Evolutionary conservation across 2,329 filamentous ascomycete genomes (phyloP).

Genomic region (Cercospora citrullina): DNA sequence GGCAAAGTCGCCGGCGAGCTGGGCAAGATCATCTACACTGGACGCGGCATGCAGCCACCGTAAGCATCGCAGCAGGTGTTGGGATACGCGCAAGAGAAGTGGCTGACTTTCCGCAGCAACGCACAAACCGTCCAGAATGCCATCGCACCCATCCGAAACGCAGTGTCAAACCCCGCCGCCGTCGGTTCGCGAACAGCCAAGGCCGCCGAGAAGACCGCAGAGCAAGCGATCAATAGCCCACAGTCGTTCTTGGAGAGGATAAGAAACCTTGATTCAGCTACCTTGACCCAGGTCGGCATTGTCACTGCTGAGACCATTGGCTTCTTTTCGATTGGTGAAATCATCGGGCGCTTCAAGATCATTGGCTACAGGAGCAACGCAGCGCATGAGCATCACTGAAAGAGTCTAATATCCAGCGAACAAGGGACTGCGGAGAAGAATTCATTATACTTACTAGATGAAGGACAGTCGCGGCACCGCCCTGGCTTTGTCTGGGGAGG

Average conservation of each 20-base stretch:
- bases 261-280: constrained; percentile 69
- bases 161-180: constrained; percentile 66
- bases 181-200: constrained; percentile 47
- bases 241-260: constrained; percentile 57
- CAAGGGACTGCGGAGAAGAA: not conserved
- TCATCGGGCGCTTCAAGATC: constrained; percentile 92
- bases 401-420: constrained; percentile 3
- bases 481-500: constrained; percentile 9
- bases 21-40: constrained; percentile 79
- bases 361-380: constrained; percentile 68
- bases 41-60: constrained; percentile 92
- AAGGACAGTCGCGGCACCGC: constrained; percentile 6
- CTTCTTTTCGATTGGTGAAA: constrained; percentile 98
- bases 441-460: constrained; percentile 20
- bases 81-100: constrained; percentile 18
- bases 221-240: constrained; percentile 58
- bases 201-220: constrained; percentile 44
- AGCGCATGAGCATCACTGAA: constrained; percentile 29
- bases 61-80: constrained; percentile 56
- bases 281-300: constrained; percentile 73
- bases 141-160: constrained; percentile 73
- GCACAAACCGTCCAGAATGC: constrained; percentile 81
- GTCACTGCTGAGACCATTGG: constrained; percentile 83
- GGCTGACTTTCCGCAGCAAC: constrained; percentile 55
- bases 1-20: constrained; percentile 85